These are phyloP conservation scores for Fusarium albidum DNA, from an alignment of 2,329 filamentous ascomycete species.

Conservation along the genomic window DNA sequence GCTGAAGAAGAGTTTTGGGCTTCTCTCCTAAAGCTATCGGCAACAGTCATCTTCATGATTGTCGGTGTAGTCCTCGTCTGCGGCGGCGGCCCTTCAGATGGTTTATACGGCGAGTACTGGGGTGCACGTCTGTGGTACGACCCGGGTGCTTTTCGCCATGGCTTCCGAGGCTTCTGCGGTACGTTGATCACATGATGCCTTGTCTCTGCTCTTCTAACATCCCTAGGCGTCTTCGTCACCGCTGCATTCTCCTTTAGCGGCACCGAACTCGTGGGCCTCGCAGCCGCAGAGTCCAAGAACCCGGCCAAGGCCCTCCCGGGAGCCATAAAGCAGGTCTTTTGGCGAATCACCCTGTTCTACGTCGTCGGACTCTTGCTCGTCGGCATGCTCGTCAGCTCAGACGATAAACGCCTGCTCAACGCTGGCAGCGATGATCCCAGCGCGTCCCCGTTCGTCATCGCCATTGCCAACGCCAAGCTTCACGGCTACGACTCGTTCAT, in stretches of 20 bases:
- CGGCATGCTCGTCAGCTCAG: slow-evolving; percentile 57
- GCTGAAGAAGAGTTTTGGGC: slow-evolving; percentile 69
- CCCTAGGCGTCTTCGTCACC: slow-evolving; percentile 57
- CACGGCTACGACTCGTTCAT: slow-evolving; percentile 63
- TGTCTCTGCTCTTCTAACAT: background rate
- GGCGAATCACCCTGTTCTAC: slow-evolving; percentile 65
- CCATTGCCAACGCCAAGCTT: slow-evolving; percentile 61
- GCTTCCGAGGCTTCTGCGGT: slow-evolving; percentile 77
- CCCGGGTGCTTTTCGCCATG: slow-evolving; percentile 70
- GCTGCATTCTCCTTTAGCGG: slow-evolving; percentile 78
- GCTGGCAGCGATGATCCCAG: slow-evolving; percentile 50
- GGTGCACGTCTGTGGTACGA: slow-evolving; percentile 60
- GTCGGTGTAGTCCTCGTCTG: slow-evolving; percentile 65
- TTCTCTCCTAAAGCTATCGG: slow-evolving; percentile 63
- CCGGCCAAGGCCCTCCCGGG: slow-evolving; percentile 78
- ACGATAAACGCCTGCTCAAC: slow-evolving; percentile 57
- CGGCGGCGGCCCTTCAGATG: slow-evolving; percentile 65
- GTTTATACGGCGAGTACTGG: slow-evolving; percentile 55
- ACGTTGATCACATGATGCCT: slow-evolving; percentile 55
- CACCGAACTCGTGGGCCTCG: slow-evolving; percentile 78
- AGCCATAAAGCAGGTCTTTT: slow-evolving; percentile 82
- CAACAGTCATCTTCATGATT: slow-evolving; percentile 71
- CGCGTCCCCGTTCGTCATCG: slow-evolving; percentile 65
- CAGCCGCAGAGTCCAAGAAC: slow-evolving; percentile 75
- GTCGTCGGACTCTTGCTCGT: slow-evolving; percentile 61